Evolutionary conservation across 2,329 filamentous ascomycete genomes (phyloP).

Genomic region (Immersiporthe knoxdaviesiana): DNA sequence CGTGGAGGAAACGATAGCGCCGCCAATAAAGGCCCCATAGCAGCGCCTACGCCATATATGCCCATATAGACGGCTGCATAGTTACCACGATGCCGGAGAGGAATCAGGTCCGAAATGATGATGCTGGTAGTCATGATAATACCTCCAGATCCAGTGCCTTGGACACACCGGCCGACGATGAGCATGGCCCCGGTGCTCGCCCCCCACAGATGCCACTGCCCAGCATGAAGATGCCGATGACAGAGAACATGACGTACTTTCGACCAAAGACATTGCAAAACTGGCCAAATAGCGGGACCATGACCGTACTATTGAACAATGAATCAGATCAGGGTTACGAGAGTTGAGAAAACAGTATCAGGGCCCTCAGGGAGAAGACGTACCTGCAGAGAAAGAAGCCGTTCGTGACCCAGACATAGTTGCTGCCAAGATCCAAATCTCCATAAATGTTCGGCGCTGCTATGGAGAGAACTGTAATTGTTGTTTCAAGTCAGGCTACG

Average conservation of each 20-base stretch:
- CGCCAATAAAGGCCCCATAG: constrained; percentile 28
- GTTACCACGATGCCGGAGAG: constrained; percentile 25
- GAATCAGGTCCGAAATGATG: constrained; percentile 31
- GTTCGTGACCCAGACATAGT: constrained; percentile 38
- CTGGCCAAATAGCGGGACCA: constrained; percentile 51
- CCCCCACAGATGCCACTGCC: constrained; percentile 57
- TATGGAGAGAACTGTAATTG: too few relatives aligned
- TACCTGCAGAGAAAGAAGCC: constrained; percentile 34
- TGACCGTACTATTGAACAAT: neutral
- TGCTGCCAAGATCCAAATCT: constrained; percentile 32
- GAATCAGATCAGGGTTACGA: too few relatives aligned
- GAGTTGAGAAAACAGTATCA: too few relatives aligned
- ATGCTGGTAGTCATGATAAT: constrained; percentile 35
- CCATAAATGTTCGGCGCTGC: too few relatives aligned
- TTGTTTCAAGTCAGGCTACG: too few relatives aligned
- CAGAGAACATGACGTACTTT: constrained; percentile 37
- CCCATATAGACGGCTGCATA: constrained; percentile 28
- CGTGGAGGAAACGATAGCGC: constrained; percentile 31
- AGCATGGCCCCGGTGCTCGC: constrained; percentile 46
- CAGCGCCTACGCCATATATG: constrained; percentile 24
- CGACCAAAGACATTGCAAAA: constrained; percentile 56
- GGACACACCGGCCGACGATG: constrained; percentile 50
- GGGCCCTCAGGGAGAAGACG: neutral
- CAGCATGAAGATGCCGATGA: constrained; percentile 46
- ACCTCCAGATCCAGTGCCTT: constrained; percentile 47